Base-by-base conservation (phyloP, 805 yeast species). In the Saturnispora quitensis region DNA sequence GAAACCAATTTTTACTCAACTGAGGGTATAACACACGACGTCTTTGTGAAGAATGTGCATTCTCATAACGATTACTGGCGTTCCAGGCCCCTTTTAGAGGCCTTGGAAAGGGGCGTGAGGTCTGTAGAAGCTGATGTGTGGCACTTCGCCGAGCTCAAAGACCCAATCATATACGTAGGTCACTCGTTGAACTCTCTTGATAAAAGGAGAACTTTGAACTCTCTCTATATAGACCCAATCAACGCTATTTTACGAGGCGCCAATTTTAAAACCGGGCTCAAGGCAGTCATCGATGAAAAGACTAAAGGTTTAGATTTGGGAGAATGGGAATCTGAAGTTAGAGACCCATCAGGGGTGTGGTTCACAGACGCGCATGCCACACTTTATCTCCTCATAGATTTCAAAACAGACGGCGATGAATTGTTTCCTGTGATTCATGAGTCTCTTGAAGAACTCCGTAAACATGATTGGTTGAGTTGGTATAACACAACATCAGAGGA, bases 61-160 rank as follows among this genome's bases (percentile, higher is more conserved):
- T 75, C 81, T 4, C 84, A 78, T 61, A 78, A 79, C 55, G 82
- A 78, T 58, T 79, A 79, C 60, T 78, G 82, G 81, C 60, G 83
- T 50, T 60, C 60, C 2, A 61, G 58, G 8, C 82, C 82, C 5
- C 63, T 79, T 6, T 61, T 72, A 43, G 75, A 71, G 48, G 82
- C 83, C 1, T 62, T 77, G 35, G 63, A 70, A 18, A 60, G 60
- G 24, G 83, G 82, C 1, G 73, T 70, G 43, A 68, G 62, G 52
- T 75, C 81, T 33, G 72, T 78, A 18, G 84, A 78, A 59, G 77
- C 78, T 22, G 84, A 78, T 58, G 70, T 79, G 20, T 78, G 82
- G 82, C 63, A 61, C 46, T 75, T 74, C 50, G 64, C 45, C 2
- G 53, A 49, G 2, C 10, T 38, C 66, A 4, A 59, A 65, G 67